phyloP scores from a whole-genome alignment of 1,284 basidiomycete genomes.

The Amylostereum areolatum region DNA sequence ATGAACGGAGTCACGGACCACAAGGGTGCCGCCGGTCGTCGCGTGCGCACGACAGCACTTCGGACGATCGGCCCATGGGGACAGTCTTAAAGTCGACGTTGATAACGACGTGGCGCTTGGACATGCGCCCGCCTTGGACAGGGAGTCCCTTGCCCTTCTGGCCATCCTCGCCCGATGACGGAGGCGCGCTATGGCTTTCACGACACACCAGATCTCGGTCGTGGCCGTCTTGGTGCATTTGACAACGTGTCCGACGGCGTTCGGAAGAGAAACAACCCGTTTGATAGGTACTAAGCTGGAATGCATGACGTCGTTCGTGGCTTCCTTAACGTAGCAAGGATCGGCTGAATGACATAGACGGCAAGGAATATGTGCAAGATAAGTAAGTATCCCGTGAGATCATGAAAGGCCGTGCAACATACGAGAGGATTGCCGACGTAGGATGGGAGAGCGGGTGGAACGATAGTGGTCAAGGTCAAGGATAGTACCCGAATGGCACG shows the following conservation, averaged over 20 bases:
- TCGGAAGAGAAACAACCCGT: too few relatives aligned
- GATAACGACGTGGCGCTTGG: neutral
- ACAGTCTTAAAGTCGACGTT: neutral
- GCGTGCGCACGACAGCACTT: neutral
- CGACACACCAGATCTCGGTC: too few relatives aligned
- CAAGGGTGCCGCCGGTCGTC: neutral
- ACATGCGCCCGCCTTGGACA: too few relatives aligned
- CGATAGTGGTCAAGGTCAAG: constrained; percentile 39
- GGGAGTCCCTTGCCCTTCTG: too few relatives aligned
- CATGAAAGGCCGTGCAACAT: too few relatives aligned
- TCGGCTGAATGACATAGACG: neutral
- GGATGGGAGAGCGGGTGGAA: constrained; percentile 21
- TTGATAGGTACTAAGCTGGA: too few relatives aligned
- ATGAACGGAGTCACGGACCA: neutral
- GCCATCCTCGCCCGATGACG: too few relatives aligned
- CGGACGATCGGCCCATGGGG: neutral
- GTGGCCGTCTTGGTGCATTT: too few relatives aligned
- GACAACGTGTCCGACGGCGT: too few relatives aligned
- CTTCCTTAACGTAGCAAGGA: too few relatives aligned
- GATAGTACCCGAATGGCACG: constrained; percentile 41
- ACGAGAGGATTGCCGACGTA: neutral
- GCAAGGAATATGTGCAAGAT: neutral
- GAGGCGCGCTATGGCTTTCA: too few relatives aligned
- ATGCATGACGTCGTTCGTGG: too few relatives aligned
- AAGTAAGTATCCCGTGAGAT: neutral